These are phyloP conservation scores for Leucocoprinus birnbaumii DNA, from an alignment of 768 basidiomycete genomes.

Conservation along the genomic window DNA sequence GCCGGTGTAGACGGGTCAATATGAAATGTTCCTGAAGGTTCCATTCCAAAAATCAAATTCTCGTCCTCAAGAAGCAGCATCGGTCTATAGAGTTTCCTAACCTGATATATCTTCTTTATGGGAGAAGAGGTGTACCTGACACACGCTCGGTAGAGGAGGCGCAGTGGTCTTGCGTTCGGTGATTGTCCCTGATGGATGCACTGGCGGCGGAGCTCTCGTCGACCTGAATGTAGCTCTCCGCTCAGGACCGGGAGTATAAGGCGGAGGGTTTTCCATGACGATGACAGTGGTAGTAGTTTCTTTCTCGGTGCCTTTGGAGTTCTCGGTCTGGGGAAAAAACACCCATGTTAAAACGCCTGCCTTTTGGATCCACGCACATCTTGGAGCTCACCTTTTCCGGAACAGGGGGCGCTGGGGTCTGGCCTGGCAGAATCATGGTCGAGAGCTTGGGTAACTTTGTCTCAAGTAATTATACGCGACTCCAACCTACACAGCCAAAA, in stretches of 20 bases:
- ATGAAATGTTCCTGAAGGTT: slow-evolving; percentile 34
- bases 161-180: not conserved
- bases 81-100: no score
- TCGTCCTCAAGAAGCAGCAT: not conserved
- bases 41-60: not conserved
- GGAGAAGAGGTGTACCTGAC: slow-evolving; percentile 29
- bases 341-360: no score
- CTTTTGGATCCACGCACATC: no score
- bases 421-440: slow-evolving; percentile 11
- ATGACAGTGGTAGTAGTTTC: no score
- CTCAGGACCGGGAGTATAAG: slow-evolving; percentile 15
- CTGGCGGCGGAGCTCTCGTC: not conserved
- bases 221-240: not conserved
- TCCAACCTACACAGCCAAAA: not conserved
- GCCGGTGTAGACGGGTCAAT: slow-evolving; percentile 35
- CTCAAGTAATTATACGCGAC: slow-evolving; percentile 1
- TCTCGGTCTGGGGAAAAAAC: no score
- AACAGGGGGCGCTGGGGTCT: not conserved
- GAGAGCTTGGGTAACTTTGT: not conserved
- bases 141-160: slow-evolving; percentile 19
- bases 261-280: slow-evolving; percentile 21
- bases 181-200: no score
- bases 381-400: not conserved
- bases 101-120: slow-evolving; percentile 30
- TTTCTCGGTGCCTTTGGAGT: no score